These are phyloP conservation scores for Cadophora malorum DNA, from an alignment of 2,329 filamentous ascomycete genomes.

Conservation along the genomic window DNA sequence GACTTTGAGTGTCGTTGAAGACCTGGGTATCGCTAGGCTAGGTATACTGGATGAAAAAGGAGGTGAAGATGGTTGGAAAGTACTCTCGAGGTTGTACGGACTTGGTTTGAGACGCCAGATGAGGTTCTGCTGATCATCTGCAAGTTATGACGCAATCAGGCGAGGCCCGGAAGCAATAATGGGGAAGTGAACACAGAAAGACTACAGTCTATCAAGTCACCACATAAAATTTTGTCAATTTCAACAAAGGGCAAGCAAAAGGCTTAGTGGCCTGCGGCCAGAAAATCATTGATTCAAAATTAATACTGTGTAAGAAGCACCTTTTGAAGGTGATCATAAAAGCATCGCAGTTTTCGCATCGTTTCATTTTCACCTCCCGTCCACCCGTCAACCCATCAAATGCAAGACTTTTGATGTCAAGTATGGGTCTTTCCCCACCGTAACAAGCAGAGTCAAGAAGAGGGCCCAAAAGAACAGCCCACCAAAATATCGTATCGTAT, in stretches of 20 bases:
- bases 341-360: not conserved
- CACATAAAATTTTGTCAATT: not conserved
- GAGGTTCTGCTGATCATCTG: too few species aligned
- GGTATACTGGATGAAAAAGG: too few species aligned
- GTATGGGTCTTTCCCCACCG: not conserved
- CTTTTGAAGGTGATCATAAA: not conserved
- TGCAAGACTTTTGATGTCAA: slow-evolving; percentile 5
- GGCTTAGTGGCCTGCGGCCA: not conserved
- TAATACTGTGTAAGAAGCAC: slow-evolving; percentile 7
- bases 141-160: too few species aligned
- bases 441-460: not conserved
- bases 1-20: too few species aligned
- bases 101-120: too few species aligned
- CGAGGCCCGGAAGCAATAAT: too few species aligned
- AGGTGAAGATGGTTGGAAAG: too few species aligned
- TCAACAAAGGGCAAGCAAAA: not conserved
- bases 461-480: not conserved
- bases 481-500: not conserved
- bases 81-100: too few species aligned
- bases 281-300: not conserved
- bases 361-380: not conserved
- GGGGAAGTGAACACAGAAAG: too few species aligned
- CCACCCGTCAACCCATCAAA: not conserved
- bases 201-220: too few species aligned
- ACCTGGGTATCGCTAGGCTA: too few species aligned